Conservation (phyloP, 345 rosid genomes). For the Bruguiera parviflora region DNA sequence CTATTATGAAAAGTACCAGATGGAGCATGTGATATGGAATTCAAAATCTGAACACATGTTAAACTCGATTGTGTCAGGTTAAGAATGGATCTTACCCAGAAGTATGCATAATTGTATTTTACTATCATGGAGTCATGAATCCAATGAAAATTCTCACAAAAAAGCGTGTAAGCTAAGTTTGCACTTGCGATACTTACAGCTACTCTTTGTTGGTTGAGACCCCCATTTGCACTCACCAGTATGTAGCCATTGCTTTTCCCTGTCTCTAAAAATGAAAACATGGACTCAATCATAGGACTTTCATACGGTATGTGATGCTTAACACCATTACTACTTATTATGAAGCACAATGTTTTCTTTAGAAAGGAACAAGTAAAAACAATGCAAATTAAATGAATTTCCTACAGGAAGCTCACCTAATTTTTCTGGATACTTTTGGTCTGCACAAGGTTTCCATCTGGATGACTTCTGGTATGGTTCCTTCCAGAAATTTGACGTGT, state of each 20-base stretch:
- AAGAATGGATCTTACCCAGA: not conserved
- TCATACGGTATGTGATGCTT: conserved; percentile 1
- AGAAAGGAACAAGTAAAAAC: not conserved
- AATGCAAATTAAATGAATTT: not conserved
- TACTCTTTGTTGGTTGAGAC: conserved; percentile 92
- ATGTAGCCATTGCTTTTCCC: conserved; percentile 66
- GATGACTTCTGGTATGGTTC: conserved; percentile 53
- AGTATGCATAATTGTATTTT: not conserved
- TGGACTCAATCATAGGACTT: conserved; percentile 8
- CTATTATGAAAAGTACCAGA: no score
- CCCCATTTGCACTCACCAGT: conserved; percentile 85
- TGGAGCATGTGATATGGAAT: no score
- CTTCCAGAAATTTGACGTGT: conserved; percentile 44
- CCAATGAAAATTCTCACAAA: not conserved
- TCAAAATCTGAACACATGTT: no score
- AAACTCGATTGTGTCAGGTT: not conserved
- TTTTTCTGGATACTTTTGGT: conserved; percentile 27
- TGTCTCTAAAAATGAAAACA: conserved; percentile 24
- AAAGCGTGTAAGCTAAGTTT: not conserved
- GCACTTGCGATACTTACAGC: conserved; percentile 57
- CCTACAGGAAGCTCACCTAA: conserved; percentile 27
- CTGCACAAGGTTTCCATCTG: conserved; percentile 81
- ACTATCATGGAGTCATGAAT: not conserved
- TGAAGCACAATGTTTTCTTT: not conserved
- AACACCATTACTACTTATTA: not conserved